Base-by-base conservation (phyloP, 495 filamentous ascomycete species). In the Penicillium salamii region DNA sequence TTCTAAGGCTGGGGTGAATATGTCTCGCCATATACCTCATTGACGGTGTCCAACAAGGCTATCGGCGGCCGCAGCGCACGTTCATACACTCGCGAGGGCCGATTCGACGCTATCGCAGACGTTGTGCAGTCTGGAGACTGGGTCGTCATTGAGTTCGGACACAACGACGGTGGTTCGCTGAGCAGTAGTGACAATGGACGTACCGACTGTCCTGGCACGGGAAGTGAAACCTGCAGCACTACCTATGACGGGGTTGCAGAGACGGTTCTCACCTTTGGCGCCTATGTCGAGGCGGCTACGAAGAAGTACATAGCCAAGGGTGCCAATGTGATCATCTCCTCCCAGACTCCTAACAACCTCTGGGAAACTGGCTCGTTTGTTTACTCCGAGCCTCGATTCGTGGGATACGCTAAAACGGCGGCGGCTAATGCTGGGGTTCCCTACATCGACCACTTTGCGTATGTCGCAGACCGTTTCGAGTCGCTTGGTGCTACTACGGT, bases 81-180 rank as follows among this genome's bases (percentile, higher is more conserved):
- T 51, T 80, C 75, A 43, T 86, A 74, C 65, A 80, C 74, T 0
- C 75, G 79, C 51, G 82, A 85, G 61, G 76, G 75, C 41, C 81
- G 78, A 21, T 86, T 86, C 70, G 53, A 70, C 35, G 69, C 69
- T 12, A 74, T 86, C 52, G 75, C 77, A 55, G 50, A 58, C 37
- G 48, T 66, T 15, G 65, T 84, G 14, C 46, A 72, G 31, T 18
- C 68, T 7, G 78, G 76, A 36, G 82, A 86, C 62, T 79, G 70
- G 60, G 79, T 84, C 32, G 66, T 84, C 37, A 82, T 84, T 56
- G 79, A 81, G 54, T 83, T 86, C 50, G 82, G 82, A 1, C 82
- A 86, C 70, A 86, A 86, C 61, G 82, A 85, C 55, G 82, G 82
- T 43, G 80, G 81, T 9, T 80, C 77, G 5, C 74, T 84, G 3